Conservation (phyloP, 2,329 filamentous ascomycete species). For the Penicillium sp. region DNA sequence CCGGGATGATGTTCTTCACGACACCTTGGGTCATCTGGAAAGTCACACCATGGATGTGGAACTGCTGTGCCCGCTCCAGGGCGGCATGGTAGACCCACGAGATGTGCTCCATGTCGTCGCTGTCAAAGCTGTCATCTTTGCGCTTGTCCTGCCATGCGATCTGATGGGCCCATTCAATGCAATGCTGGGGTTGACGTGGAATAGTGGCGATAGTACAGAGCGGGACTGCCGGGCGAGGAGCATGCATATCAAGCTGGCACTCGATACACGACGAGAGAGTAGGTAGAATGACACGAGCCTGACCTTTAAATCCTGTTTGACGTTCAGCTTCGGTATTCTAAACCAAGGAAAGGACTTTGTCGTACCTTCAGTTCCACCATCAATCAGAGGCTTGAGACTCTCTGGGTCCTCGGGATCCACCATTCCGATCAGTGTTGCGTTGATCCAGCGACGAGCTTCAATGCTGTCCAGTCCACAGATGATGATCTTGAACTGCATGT, state of each 20-base stretch:
- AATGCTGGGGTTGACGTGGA: slow-evolving; percentile 95
- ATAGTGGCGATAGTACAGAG: slow-evolving; percentile 97
- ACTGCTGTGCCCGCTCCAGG: slow-evolving; percentile 79
- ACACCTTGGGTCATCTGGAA: slow-evolving; percentile 97
- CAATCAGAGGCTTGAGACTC: slow-evolving; percentile 88
- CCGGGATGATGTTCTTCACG: slow-evolving; percentile 98
- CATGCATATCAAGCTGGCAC: slow-evolving; percentile 98
- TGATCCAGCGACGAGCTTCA: slow-evolving; percentile 98
- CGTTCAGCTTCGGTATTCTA: slow-evolving; percentile 6
- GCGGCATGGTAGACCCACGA: slow-evolving; percentile 95
- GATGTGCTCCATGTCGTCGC: slow-evolving; percentile 95
- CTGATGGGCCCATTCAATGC: slow-evolving; percentile 97
- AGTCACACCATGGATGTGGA: slow-evolving; percentile 88
- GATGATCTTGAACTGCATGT: slow-evolving; percentile 94
- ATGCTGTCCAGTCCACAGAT: slow-evolving; percentile 96
- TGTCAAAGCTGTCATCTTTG: slow-evolving; percentile 85
- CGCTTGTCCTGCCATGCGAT: slow-evolving; percentile 93
- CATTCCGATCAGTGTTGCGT: slow-evolving; percentile 88
- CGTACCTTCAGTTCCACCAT: slow-evolving; percentile 88
- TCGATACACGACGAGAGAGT: slow-evolving; percentile 96
- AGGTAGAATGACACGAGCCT: slow-evolving; percentile 88
- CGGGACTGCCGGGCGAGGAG: slow-evolving; percentile 93
- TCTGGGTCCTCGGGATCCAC: slow-evolving; percentile 84
- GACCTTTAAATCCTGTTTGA: slow-evolving; percentile 83
- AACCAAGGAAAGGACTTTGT: background rate